Evolutionary conservation across 176 grass and related monocot species (phyloP), one percentile per base, ranked within the genome.

Genomic region (Musa acuminata): DNA sequence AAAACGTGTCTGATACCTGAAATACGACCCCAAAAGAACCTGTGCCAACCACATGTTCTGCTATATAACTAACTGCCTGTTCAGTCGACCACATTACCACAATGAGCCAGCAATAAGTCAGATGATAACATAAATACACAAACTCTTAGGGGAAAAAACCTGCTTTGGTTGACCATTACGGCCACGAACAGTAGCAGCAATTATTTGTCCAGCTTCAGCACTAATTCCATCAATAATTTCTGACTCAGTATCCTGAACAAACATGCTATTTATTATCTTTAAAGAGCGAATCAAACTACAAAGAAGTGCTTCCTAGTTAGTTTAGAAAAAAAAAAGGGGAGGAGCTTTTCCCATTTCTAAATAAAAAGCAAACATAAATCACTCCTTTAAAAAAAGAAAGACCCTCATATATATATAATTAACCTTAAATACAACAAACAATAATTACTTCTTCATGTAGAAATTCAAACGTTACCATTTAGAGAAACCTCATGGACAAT

Each of bases 1-100:
- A 77, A 72, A 16, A 20, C 1, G 52, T 63, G 29, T 71, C 24
- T 62, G 66, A 52, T 83, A 98, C 90, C 87, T 93, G 94, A 86
- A 91, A 98, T 29, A 98, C 94, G 64, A 92, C 87, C 8, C 94
- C 94, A 75, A 98, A 48, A n/a, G n/a, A n/a, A n/a, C n/a, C n/a
- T n/a, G n/a, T n/a, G n/a, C n/a, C n/a, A n/a, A n/a, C n/a, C n/a
- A n/a, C n/a, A n/a, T n/a, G n/a, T n/a, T n/a, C n/a, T n/a, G n/a
- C n/a, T n/a, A n/a, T n/a, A n/a, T n/a, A n/a, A n/a, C n/a, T n/a
- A n/a, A n/a, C n/a, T n/a, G n/a, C n/a, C n/a, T n/a, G n/a, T n/a
- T n/a, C n/a, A n/a, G n/a, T n/a, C n/a, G n/a, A n/a, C n/a, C n/a
- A n/a, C n/a, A n/a, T n/a, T n/a, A n/a, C n/a, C n/a, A n/a, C n/a